Conservation (phyloP, 2,329 filamentous ascomycete genomes). For the Nemania diffusa region DNA sequence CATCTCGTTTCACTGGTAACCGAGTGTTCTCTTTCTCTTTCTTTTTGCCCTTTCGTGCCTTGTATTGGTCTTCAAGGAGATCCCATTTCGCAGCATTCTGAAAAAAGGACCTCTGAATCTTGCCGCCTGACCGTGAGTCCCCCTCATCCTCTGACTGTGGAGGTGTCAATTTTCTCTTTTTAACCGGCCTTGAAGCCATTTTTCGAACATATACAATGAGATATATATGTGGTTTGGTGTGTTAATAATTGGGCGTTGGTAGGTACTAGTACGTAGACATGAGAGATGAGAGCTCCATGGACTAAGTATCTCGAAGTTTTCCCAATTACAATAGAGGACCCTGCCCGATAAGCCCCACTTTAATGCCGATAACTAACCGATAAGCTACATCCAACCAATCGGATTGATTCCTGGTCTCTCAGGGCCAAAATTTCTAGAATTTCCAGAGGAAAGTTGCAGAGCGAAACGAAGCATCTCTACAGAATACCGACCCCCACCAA, state of each 20-base stretch:
- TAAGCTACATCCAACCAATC: constrained; percentile 35
- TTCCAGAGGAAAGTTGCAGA: constrained; percentile 36
- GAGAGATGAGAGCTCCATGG: constrained; percentile 14
- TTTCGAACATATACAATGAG: not conserved
- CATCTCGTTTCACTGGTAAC: constrained; percentile 87
- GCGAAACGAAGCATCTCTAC: constrained; percentile 25
- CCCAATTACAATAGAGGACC: constrained; percentile 26
- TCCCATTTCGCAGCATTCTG: constrained; percentile 85
- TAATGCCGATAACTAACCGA: constrained; percentile 12
- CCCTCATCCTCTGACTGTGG: constrained; percentile 59
- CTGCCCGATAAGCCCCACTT: constrained; percentile 35
- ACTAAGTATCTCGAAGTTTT: constrained; percentile 36
- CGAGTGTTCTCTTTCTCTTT: constrained; percentile 75
- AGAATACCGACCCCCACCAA: constrained; percentile 28
- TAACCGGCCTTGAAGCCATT: constrained; percentile 63
- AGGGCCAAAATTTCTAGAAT: constrained; percentile 47
- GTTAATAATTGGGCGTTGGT: constrained; percentile 2
- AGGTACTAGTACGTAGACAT: not conserved
- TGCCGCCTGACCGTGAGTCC: constrained; percentile 49
- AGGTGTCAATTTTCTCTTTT: constrained; percentile 69
- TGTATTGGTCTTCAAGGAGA: constrained; percentile 83
- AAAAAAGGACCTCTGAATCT: constrained; percentile 73
- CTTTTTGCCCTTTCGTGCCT: constrained; percentile 79
- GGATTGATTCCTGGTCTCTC: constrained; percentile 39
- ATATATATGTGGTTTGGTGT: not conserved